Base-by-base conservation (phyloP, 1,284 basidiomycete genomes). In the Moesziomyces sp. region DNA sequence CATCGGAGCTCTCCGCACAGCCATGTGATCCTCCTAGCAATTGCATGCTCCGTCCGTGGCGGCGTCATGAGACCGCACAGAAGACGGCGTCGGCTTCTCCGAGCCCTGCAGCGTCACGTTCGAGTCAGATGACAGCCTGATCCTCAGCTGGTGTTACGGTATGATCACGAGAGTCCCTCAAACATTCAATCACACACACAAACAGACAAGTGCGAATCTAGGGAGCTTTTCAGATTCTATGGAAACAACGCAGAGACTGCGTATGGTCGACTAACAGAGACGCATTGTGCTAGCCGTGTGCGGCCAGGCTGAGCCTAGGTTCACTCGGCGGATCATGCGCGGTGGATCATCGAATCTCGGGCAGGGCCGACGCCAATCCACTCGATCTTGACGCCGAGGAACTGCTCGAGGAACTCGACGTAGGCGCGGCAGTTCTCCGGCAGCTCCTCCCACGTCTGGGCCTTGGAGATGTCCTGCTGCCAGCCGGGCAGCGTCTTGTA, bases 401-500 rank as follows among this genome's bases (percentile, higher is more conserved):
- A 92, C 45, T 89, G 81, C 85, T 98, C 95, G 77, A 98, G 93
- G 83, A 92, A 97, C 74, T 89, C 88, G 70, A 99, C 87, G 84
- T 99, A 99, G 77, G 88, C 88, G 86, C 89, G 90, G 87, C 93
- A 95, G 69, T 92, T 92, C 56, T 89, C 89, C 0, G 97, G 96
- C 23, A 99, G 87, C 21, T 89, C 90, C n/a, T 90, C 90, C 84
- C 91, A 97, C 51, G 87, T 87, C 48, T 84, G 89, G 67, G 87
- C 86, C 2, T 88, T 85, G 53, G 89, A 88, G 80, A 98, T 98
- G 58, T 91, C 89, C 9, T 88, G 86, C 85, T 94, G 88, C 97
- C 97, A 99, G 43, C 97, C 97, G 4, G 94, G 92, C 7, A 99
- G 86, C 2, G 93, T 95, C 74, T 90, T 89, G 86, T 99, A 99